Conservation (phyloP, 352 stramenopile genomes). For the Discostella stelligera region DNA sequence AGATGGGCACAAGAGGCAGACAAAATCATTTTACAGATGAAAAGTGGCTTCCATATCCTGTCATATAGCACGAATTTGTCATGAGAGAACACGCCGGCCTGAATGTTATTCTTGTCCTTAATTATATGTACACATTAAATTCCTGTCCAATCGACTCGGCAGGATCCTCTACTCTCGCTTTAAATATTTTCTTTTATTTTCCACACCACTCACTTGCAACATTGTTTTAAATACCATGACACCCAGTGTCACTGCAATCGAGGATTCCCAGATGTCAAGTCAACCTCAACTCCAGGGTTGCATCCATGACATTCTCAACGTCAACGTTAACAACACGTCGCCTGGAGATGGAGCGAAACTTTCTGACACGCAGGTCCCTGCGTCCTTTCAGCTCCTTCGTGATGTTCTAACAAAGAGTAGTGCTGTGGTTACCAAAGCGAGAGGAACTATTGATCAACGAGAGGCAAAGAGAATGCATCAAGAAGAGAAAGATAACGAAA, state of each 20-base stretch:
- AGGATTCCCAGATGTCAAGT: background rate
- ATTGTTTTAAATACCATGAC: background rate
- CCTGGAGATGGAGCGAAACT: conserved; percentile 1
- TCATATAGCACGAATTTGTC: no score
- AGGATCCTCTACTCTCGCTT: background rate
- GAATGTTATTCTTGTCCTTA: no score
- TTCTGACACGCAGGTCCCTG: conserved; percentile 13
- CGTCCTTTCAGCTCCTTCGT: conserved; percentile 33
- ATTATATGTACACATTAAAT: no score
- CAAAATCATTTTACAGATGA: conserved; percentile 18
- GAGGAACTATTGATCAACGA: conserved; percentile 22
- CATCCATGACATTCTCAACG: conserved; percentile 9
- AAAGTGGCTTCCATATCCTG: background rate
- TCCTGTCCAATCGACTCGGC: no score
- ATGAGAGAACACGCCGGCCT: no score
- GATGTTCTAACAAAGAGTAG: conserved; percentile 21
- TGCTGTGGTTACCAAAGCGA: conserved; percentile 13
- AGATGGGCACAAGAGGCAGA: conserved; percentile 5
- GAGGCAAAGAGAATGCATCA: conserved; percentile 27
- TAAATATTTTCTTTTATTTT: no score
- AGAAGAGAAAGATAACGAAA: conserved; percentile 23
- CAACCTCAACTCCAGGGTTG: background rate
- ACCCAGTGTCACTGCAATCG: background rate
- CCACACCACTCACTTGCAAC: background rate
- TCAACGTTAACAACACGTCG: conserved; percentile 1